Base-by-base conservation (phyloP, 345 rosid genomes). In the Citrus medica region DNA sequence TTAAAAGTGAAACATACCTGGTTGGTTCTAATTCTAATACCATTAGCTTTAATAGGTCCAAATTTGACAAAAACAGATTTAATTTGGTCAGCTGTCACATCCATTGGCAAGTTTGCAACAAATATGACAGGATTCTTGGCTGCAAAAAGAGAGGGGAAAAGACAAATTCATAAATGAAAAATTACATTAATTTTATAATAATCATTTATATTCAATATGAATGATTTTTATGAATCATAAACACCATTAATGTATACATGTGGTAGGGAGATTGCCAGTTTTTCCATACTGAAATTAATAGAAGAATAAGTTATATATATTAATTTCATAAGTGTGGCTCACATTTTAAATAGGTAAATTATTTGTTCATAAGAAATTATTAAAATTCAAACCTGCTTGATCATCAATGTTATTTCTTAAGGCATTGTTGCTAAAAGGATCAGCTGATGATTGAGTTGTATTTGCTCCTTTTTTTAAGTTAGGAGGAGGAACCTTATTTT, bases 91-190 rank as follows among this genome's bases (percentile, higher is more conserved):
- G 56, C 80, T 69, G 90, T 89, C 24, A 92, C 92, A 85, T 83
- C 83, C 83, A 79, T 79, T 7, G 94, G 94, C 85, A 91, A 82
- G 80, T 91, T 91, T 38, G 88, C 91, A 53, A 91, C 88, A 79
- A 88, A 91, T 32, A 89, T 83, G 27, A 90, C 82, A 73, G 76
- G 35, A 67, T 86, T 85, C 81, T 85, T 87, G 62, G 81, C 94
- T 90, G 86, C 69, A 76, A 79, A n/a, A 46, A 56, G 13, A 14
- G 7, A 75, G 63, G n/a, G 42, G n/a, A 4, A 51, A 32, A 65
- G 40, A 42, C 13, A 42, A 42, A 42, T 40, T 40, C 46, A 40
- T 9, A 16, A 42, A 42, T 42, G 48, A 42, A 42, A 40, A 42
- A 42, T 42, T 12, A 42, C 1, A 42, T 42, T 3, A 42, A 42